Evolutionary conservation across 495 filamentous ascomycete genomes (phyloP).

Genomic region (Hypomontagnella monticulosa): DNA sequence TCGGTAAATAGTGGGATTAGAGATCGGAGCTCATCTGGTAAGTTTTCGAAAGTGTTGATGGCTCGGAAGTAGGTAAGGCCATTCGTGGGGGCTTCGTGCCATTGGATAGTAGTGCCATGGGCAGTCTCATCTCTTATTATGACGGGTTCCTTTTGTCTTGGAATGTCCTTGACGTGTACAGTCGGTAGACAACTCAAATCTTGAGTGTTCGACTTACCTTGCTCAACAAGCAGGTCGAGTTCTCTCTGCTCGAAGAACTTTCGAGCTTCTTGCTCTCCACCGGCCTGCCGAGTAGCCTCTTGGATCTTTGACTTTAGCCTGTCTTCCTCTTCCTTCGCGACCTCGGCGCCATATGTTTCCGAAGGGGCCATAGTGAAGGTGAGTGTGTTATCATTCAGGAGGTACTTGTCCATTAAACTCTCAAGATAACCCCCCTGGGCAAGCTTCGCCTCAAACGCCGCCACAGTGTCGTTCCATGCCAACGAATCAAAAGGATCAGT

Average conservation of each 20-base stretch:
- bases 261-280: slow-evolving; percentile 74
- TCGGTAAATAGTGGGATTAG: slow-evolving; percentile 92
- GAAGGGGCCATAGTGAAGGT: slow-evolving; percentile 96
- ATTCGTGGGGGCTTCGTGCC: slow-evolving; percentile 92
- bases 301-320: slow-evolving; percentile 75
- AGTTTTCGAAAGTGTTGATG: slow-evolving; percentile 76
- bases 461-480: slow-evolving; percentile 87
- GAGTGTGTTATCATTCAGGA: slow-evolving; percentile 84
- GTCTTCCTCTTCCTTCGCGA: slow-evolving; percentile 79
- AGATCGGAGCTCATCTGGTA: slow-evolving; percentile 85
- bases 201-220: slow-evolving; percentile 80
- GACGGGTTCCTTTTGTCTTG: slow-evolving; percentile 76
- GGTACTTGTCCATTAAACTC: slow-evolving; percentile 84
- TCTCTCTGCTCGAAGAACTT: slow-evolving; percentile 76
- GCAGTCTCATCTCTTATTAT: slow-evolving; percentile 73
- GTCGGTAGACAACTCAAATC: slow-evolving; percentile 90
- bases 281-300: slow-evolving; percentile 71
- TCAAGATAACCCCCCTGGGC: slow-evolving; percentile 82
- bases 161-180: slow-evolving; percentile 86
- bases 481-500: slow-evolving; percentile 89
- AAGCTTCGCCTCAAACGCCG: slow-evolving; percentile 78
- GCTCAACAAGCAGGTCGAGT: slow-evolving; percentile 80
- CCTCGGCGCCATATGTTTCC: slow-evolving; percentile 71
- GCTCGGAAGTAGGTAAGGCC: slow-evolving; percentile 96
- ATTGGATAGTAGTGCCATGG: slow-evolving; percentile 77